Evolutionary conservation across 1,284 basidiomycete genomes (phyloP), one percentile per base, ranked within the genome.

Genomic region (Rhodotorula sp.): DNA sequence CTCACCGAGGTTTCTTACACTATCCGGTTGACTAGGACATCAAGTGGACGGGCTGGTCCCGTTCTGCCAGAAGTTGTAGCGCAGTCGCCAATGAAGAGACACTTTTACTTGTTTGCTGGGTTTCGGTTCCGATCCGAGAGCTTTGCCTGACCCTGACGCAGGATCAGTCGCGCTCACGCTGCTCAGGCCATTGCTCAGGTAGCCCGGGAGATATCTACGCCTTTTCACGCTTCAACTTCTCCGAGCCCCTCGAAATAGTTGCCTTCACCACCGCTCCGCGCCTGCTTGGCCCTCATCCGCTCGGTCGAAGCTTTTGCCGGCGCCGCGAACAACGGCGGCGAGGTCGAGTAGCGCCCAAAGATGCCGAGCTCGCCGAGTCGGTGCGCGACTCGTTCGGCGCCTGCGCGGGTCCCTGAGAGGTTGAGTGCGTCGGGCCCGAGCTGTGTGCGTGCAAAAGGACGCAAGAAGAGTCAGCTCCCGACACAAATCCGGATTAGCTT

Each of bases 351-450:
- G n/a, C 60, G 62, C 22, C 63, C 60, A 17, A 71, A 68, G 33
- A 68, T 49, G 24, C 67, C 70, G 29, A 77, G 48, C 37, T 72
- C 59, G 20, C 66, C 70, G 54, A 81, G 60, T 4, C 77, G 61
- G 33, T 72, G 73, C 0, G 78, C 80, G 42, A 82, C 78, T 2
- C 81, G 73, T 59, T 82, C 81, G 1, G 81, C 81, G 15, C 79
- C 80, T 24, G 78, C 78, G 8, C 81, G 70, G 51, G 80, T 79
- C 6, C 81, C 80, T 26, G 77, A 77, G 17, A 82, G 69, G 54
- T 82, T 82, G 42, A 77, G 77, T 0, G 79, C 80, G 18, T 77
- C 80, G 0, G 81, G 81, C 12, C 81, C 81, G 59, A 81, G 77
- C 68, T 79, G 68, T 12, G 4, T 3, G 37, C 7, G 24, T n/a